A percentile compares a stretch with the other conserved stretches of the same genome.
phyloP scores from a whole-genome alignment of 352 stramenopile genomes.

The Pythium insidiosum region DNA sequence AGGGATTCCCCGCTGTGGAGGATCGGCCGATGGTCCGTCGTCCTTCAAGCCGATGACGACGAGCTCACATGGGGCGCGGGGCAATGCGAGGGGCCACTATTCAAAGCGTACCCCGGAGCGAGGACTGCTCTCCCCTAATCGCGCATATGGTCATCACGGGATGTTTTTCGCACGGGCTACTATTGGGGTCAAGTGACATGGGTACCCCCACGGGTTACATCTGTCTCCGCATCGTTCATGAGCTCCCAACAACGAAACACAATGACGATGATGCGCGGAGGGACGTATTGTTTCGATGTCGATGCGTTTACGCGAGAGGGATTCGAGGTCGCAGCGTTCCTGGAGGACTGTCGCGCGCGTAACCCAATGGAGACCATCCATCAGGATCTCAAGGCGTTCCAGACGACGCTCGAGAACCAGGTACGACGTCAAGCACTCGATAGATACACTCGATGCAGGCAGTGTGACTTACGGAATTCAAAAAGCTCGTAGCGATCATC shows the following conservation, averaged over 20 bases:
- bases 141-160: too few species aligned
- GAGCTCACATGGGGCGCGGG: too few species aligned
- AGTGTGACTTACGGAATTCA: background rate
- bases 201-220: too few species aligned
- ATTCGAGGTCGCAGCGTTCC: slow-evolving; percentile 60
- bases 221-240: background rate
- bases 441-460: background rate
- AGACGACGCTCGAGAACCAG: slow-evolving; percentile 83
- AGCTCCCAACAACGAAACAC: background rate
- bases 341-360: slow-evolving; percentile 66
- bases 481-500: slow-evolving; percentile 79
- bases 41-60: too few species aligned
- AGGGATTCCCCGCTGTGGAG: too few species aligned
- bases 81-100: too few species aligned
- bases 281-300: slow-evolving; percentile 80
- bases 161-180: too few species aligned
- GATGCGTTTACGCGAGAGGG: slow-evolving; percentile 66
- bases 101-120: too few species aligned
- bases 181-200: too few species aligned
- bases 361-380: slow-evolving; percentile 82
- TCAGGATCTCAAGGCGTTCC: slow-evolving; percentile 77
- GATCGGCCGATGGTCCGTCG: too few species aligned
- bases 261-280: slow-evolving; percentile 1
- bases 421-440: slow-evolving; percentile 8
- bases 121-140: too few species aligned